These are phyloP conservation scores for Thelonectria discophora DNA, from an alignment of 2,329 filamentous ascomycete species.

Conservation along the genomic window DNA sequence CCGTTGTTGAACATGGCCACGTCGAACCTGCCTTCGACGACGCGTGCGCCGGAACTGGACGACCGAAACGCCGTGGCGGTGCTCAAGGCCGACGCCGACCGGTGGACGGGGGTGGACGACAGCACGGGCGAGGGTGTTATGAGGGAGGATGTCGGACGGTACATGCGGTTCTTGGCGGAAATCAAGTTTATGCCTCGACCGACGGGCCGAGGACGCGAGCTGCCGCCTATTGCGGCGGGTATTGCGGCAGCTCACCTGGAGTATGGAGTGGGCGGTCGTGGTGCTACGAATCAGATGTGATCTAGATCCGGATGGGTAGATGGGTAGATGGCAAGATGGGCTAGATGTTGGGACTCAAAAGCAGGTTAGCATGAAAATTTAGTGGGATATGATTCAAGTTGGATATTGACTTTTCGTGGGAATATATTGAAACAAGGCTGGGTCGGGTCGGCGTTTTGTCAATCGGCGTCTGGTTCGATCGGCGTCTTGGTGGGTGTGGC, in stretches of 20 bases:
- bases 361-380: too few species aligned
- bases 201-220: conserved; percentile 28
- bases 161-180: conserved; percentile 25
- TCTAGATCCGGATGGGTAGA: too few species aligned
- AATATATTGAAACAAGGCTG: too few species aligned
- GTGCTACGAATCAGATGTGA: too few species aligned
- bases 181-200: conserved; percentile 33
- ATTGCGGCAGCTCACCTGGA: conserved; percentile 30
- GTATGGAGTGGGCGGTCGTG: conserved; percentile 32
- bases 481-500: not conserved
- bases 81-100: conserved; percentile 67
- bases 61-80: conserved; percentile 69
- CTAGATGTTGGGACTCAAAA: too few species aligned
- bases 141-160: conserved; percentile 29
- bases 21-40: conserved; percentile 72
- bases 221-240: conserved; percentile 26
- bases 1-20: conserved; percentile 79
- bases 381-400: too few species aligned
- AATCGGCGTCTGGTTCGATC: not conserved
- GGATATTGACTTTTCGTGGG: too few species aligned
- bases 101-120: conserved; percentile 66
- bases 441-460: too few species aligned
- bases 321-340: too few species aligned
- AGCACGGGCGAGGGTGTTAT: conserved; percentile 51
- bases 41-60: conserved; percentile 75